These are phyloP conservation scores for Phyllosticta citrichinensis DNA, from an alignment of 2,329 filamentous ascomycete species.

Conservation along the genomic window DNA sequence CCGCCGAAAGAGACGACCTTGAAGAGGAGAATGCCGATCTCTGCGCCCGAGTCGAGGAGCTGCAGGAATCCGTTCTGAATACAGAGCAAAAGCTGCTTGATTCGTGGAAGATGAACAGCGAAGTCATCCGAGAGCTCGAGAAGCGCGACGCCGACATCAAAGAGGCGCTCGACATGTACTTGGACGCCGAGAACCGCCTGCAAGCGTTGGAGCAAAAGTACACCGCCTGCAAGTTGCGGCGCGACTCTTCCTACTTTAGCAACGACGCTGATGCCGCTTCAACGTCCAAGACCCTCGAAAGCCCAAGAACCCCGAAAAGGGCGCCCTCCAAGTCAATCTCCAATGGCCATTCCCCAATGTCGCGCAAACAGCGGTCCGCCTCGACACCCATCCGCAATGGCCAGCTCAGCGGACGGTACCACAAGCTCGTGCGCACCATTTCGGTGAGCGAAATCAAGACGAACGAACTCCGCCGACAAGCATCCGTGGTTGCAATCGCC, in stretches of 20 bases:
- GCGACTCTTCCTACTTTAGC: slow-evolving; percentile 6
- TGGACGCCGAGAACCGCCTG: neutral
- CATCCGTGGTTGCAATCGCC: neutral
- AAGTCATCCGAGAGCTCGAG: slow-evolving; percentile 7
- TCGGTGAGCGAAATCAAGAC: slow-evolving; percentile 1
- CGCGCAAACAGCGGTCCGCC: neutral
- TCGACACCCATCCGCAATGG: neutral
- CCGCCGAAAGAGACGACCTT: slow-evolving; percentile 5
- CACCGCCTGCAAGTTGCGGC: neutral
- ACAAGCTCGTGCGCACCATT: slow-evolving; percentile 5
- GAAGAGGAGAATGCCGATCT: slow-evolving; percentile 6
- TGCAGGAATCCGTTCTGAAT: neutral
- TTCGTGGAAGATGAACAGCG: slow-evolving; percentile 3
- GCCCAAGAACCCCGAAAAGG: neutral
- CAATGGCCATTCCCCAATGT: neutral
- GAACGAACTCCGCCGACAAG: neutral
- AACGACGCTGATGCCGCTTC: neutral
- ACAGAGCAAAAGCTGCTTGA: slow-evolving; percentile 5
- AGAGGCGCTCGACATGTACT: slow-evolving; percentile 7
- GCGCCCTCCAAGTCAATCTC: neutral
- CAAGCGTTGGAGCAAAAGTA: slow-evolving; percentile 1
- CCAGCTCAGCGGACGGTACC: neutral
- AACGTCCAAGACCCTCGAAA: neutral
- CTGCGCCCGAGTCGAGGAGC: neutral
- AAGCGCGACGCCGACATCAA: slow-evolving; percentile 9